Conservation (phyloP, 768 basidiomycete genomes). For the Tylopilus rubrobrunneus region DNA sequence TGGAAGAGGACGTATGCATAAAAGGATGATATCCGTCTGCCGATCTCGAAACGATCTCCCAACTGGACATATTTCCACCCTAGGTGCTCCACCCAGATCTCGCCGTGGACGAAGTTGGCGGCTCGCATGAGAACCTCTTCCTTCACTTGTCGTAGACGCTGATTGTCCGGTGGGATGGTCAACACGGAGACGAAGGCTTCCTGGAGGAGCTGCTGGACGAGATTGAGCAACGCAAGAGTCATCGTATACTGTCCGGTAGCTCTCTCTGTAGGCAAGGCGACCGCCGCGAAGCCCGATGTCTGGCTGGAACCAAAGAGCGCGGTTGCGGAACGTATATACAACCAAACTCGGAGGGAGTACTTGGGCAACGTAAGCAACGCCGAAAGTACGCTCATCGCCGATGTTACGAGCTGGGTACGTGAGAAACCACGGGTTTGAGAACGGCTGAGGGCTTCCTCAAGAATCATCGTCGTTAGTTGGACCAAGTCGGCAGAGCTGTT, state of each 20-base stretch:
- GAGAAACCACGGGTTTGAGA: slow-evolving; percentile 42
- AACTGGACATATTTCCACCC: slow-evolving; percentile 85
- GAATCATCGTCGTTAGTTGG: slow-evolving; percentile 73
- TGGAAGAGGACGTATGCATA: slow-evolving; percentile 66
- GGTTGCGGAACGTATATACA: slow-evolving; percentile 77
- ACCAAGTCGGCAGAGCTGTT: slow-evolving; percentile 66
- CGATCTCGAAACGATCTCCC: slow-evolving; percentile 82
- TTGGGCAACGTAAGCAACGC: slow-evolving; percentile 69
- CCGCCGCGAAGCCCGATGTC: slow-evolving; percentile 51
- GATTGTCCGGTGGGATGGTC: slow-evolving; percentile 48
- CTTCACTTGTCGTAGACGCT: slow-evolving; percentile 67
- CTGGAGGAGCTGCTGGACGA: slow-evolving; percentile 71
- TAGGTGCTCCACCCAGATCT: slow-evolving; percentile 84
- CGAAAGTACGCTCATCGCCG: slow-evolving; percentile 77
- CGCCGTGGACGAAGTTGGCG: slow-evolving; percentile 72
- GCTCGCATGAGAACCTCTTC: slow-evolving; percentile 82
- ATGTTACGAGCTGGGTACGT: slow-evolving; percentile 65
- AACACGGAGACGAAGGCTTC: slow-evolving; percentile 61
- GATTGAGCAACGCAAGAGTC: slow-evolving; percentile 73
- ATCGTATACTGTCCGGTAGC: slow-evolving; percentile 74
- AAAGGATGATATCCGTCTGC: slow-evolving; percentile 58
- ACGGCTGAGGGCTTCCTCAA: slow-evolving; percentile 70
- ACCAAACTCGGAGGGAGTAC: slow-evolving; percentile 83
- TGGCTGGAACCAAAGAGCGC: slow-evolving; percentile 70
- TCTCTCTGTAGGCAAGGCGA: slow-evolving; percentile 67